Percentiles rank a stretch among this genome's conserved stretches.
Conservation (phyloP, 192 early-diverging fungal genomes). For the Funneliformis geosporum region DNA sequence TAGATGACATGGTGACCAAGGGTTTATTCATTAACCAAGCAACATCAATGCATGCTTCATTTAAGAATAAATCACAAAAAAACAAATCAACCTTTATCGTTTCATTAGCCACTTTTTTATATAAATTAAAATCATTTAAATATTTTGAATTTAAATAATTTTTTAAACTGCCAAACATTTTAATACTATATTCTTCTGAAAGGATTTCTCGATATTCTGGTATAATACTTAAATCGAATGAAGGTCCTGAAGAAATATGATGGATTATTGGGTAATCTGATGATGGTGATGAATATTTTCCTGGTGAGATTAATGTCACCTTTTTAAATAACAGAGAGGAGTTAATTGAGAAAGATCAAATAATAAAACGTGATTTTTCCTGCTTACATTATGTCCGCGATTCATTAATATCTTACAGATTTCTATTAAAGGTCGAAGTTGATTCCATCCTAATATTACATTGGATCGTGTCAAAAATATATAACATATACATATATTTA, state of each 20-base stretch:
- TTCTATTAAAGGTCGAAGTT: constrained; percentile 8
- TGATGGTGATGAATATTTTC: background rate
- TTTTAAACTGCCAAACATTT: background rate
- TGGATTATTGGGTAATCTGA: constrained; percentile 2
- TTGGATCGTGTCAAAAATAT: background rate
- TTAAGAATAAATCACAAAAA: constrained; percentile 3
- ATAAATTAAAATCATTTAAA: constrained; percentile 2
- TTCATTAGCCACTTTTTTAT: constrained; percentile 2
- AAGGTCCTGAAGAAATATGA: background rate
- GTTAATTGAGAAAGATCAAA: background rate
- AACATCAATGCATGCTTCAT: constrained; percentile 17
- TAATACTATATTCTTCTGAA: constrained; percentile 3
- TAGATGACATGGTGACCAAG: background rate
- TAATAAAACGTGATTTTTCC: background rate
- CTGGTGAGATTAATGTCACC: constrained; percentile 5
- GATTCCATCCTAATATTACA: background rate
- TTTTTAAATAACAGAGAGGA: background rate
- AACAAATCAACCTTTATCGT: constrained; percentile 1
- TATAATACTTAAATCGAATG: background rate
- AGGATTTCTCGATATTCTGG: background rate
- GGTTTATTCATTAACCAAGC: constrained; percentile 27
- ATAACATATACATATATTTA: background rate
- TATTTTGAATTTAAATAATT: background rate
- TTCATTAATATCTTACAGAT: constrained; percentile 11
- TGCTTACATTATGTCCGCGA: constrained; percentile 19